Evolutionary conservation across 2,329 filamentous ascomycete genomes (phyloP), one percentile per base, ranked within the genome.

Genomic region (Verticillium albo-atrum): DNA sequence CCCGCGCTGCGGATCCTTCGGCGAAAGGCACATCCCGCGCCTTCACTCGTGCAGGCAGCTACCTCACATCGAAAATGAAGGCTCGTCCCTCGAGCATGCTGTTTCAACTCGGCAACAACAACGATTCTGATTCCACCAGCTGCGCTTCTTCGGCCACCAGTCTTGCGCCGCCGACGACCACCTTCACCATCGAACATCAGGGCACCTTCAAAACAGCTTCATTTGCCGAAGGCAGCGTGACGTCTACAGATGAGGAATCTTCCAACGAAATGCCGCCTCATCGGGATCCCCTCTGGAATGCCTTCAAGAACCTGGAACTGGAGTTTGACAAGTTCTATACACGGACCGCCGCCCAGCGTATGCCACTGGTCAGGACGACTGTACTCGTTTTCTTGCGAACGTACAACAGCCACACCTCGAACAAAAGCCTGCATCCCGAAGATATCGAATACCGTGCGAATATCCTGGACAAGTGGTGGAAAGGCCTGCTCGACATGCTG

Each of bases 401-500:
- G 56, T 88, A 92, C 66, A 82, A 84, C 61, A 77, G 82, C 34
- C 88, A 94, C 68, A 76, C 84, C 1, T 91, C 90, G 9, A 89
- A 85, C 66, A 76, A 74, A 61, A 70, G 71, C 17, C 78, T 97
- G 53, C 79, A 84, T n/a, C 81, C 91, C 2, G 91, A 96, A 75
- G 91, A 96, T 70, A 75, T 97, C 52, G 92, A 97, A 68, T 84
- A 89, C 35, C 84, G 93, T 61, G 84, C 89, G 2, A 87, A 86
- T 52, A 91, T 96, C 54, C 76, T 97, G 60, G 91, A 95, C 71
- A 93, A 91, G 70, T 97, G 93, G 93, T 97, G 93, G 93, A 88
- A 82, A 51, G 88, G 85, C 1, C 78, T 97, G 42, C 76, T 97
- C 59, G 92, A 95, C 61, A 86, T 96, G 79, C 82, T 97, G 26